Base-by-base conservation (phyloP, 371 early-diverging fungal genomes). In the Nematocida minor region DNA sequence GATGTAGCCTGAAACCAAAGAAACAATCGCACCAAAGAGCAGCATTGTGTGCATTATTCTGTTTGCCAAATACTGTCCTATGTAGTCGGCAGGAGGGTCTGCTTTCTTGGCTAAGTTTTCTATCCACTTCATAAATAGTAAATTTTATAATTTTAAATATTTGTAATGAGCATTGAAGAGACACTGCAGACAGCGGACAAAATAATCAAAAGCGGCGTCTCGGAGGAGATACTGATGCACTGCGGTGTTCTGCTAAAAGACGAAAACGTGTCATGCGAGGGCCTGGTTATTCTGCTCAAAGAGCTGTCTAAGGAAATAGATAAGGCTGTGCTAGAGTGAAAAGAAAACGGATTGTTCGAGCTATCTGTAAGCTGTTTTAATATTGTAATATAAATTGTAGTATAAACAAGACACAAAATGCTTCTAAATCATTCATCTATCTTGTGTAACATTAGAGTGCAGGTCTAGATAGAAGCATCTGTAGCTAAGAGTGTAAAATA, bases 1-100 rank as follows among this genome's bases (percentile, higher is more conserved):
- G 7, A 80, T 11, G 18, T 80, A 46, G 32, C 84, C 84, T 36
- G 79, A 22, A 16, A 80, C 18, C 20, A 83, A 63, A 20, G 84
- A 55, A 22, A 82, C 6, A 18, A 70, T n/a, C 36, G 79, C 78
- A 22, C 84, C 84, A 31, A 80, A 22, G 16, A 78, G 55, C 32
- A 83, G 77, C 54, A 83, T 80, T 11, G 51, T 38, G 41, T 81
- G 70, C 46, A 81, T 69, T 25, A 83, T 46, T 42, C 67, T 79
- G 18, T 55, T 81, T 29, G 81, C 70, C 31, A 80, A 42, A 16
- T 82, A 62, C 54, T 86, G 86, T 7, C 84, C 86, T 27, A 69
- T 53, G 66, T 84, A 84, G 46, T 86, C 86, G 20, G 83, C 71
- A n/a, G 78, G 79, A 34, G 74, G 80, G 62, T 84, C 79, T 11